A percentile compares a stretch with the other conserved stretches of the same genome.
These are phyloP conservation scores for Ophiostoma quercus DNA, from an alignment of 2,329 filamentous ascomycete species.

Conservation along the genomic window DNA sequence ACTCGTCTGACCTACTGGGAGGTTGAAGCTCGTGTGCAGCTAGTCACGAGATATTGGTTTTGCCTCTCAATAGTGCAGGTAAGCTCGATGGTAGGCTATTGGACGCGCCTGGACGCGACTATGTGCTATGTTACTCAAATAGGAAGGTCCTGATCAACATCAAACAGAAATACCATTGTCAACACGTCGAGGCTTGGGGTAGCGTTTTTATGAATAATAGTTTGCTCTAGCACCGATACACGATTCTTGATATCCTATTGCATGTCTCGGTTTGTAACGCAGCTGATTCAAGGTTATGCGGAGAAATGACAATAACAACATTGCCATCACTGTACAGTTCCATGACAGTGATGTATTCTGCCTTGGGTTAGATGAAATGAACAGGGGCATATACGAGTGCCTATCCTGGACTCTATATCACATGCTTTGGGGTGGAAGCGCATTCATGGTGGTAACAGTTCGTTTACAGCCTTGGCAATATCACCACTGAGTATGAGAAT, in stretches of 20 bases:
- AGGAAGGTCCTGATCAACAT: slow-evolving; percentile 20
- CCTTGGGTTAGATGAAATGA: background rate
- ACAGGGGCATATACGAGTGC: background rate
- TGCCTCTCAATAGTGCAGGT: background rate
- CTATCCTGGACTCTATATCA: background rate
- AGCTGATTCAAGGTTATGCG: background rate
- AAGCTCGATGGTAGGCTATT: background rate
- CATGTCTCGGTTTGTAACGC: background rate
- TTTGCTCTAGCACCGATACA: slow-evolving; percentile 1
- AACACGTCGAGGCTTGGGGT: background rate
- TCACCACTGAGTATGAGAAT: background rate
- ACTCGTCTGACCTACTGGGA: background rate
- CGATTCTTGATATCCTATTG: background rate
- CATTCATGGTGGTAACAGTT: background rate
- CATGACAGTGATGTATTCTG: background rate
- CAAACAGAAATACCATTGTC: background rate
- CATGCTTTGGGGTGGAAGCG: background rate
- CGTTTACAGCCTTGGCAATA: background rate
- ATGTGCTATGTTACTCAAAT: slow-evolving; percentile 17
- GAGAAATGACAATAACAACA: background rate
- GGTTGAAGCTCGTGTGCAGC: background rate
- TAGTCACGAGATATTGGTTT: background rate
- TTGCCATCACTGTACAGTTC: background rate
- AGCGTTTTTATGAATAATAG: slow-evolving; percentile 19
- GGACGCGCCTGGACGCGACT: background rate